These are phyloP conservation scores for Mucor racemosus DNA, from an alignment of 371 early-diverging fungal genomes.

Conservation along the genomic window DNA sequence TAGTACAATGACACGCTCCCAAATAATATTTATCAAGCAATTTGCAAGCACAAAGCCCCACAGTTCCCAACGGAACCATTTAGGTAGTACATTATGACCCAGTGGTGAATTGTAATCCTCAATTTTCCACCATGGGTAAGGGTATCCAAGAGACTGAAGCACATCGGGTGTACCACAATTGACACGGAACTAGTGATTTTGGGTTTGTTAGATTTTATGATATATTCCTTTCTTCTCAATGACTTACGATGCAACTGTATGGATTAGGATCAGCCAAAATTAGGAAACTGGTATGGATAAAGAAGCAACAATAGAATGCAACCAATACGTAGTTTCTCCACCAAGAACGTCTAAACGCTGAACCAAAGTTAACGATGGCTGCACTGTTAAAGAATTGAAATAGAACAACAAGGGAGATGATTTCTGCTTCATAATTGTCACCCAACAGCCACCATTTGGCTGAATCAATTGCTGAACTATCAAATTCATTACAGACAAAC, in stretches of 20 bases:
- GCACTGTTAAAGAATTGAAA: constrained; percentile 69
- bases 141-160: constrained; percentile 48
- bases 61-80: constrained; percentile 59
- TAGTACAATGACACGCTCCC: constrained; percentile 62
- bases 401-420: constrained; percentile 56
- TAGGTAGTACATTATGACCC: constrained; percentile 74
- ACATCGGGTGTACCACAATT: constrained; percentile 69
- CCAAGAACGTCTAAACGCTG: constrained; percentile 60
- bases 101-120: constrained; percentile 57
- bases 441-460: constrained; percentile 77
- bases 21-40: constrained; percentile 43
- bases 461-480: constrained; percentile 61
- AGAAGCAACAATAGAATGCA: constrained; percentile 52
- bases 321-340: constrained; percentile 64
- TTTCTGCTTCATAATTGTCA: constrained; percentile 74
- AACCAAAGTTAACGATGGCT: constrained; percentile 68
- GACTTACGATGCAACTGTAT: constrained; percentile 60
- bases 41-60: constrained; percentile 50
- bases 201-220: not conserved
- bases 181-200: constrained; percentile 54
- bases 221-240: too few species aligned
- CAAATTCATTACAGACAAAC: constrained; percentile 76
- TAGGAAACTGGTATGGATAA: constrained; percentile 57
- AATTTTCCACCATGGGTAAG: constrained; percentile 45
- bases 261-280: constrained; percentile 69